These are phyloP conservation scores for Ustilago xerochloae DNA, from an alignment of 1,284 basidiomycete species.

Conservation along the genomic window DNA sequence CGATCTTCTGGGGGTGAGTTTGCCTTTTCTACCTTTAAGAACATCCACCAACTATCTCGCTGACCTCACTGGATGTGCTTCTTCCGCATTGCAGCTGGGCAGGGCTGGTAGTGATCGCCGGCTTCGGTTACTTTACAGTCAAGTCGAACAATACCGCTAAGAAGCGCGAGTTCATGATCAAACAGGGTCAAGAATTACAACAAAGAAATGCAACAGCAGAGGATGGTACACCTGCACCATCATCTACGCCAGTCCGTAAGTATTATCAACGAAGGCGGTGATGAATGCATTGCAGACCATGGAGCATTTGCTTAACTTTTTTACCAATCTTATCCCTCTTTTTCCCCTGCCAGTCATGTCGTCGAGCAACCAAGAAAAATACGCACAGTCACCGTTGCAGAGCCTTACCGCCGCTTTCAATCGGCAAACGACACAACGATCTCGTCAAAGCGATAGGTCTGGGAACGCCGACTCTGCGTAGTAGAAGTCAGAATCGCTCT, in stretches of 20 bases:
- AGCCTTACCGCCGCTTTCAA: conserved; percentile 37
- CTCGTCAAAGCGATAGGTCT: conserved; percentile 1
- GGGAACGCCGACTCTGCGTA: not conserved
- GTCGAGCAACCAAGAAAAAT: conserved; percentile 32
- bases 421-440: conserved; percentile 43
- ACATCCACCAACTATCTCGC: too few species aligned
- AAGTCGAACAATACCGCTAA: conserved; percentile 50
- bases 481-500: not conserved
- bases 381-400: conserved; percentile 42
- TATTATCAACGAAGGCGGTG: conserved; percentile 7
- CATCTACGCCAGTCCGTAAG: conserved; percentile 25
- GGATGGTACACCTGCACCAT: not conserved
- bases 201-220: not conserved
- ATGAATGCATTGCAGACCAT: too few species aligned
- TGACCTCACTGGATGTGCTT: too few species aligned
- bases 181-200: conserved; percentile 34
- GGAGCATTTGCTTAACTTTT: too few species aligned
- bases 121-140: conserved; percentile 49
- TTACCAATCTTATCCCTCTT: not conserved
- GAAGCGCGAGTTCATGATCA: conserved; percentile 51
- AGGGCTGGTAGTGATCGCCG: conserved; percentile 34
- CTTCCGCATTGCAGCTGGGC: conserved; percentile 35
- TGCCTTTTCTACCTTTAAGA: not conserved
- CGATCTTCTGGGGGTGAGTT: conserved; percentile 48
- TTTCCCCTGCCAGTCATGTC: conserved; percentile 26